Base-by-base conservation (phyloP, 1,284 basidiomycete species). In the Sporisorium graminicola region DNA sequence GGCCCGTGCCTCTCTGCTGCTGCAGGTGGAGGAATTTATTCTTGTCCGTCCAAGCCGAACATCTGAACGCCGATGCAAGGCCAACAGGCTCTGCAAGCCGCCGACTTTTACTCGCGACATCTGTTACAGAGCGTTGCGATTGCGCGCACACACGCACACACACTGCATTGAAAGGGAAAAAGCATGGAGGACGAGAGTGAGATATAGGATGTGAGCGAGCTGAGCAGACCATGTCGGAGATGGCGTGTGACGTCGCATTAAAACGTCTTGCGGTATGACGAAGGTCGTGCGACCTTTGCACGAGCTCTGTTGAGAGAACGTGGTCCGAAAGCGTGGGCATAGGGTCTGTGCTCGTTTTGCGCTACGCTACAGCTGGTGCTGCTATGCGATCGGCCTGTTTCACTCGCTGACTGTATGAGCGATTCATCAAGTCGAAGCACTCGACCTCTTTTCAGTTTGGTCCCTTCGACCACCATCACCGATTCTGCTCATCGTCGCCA, bases 1-100 rank as follows among this genome's bases (percentile, higher is more conserved):
- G 49, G 49, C 20, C 29, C 49, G 49, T 50, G 49, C 49, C 29
- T 31, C 49, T 20, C 20, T 13, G 16, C 27, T 49, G 27, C 27
- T 27, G 27, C 24, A 49, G 27, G 49, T 50, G 49, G 49, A 50
- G 49, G 29, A 31, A n/a, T n/a, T n/a, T n/a, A n/a, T n/a, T n/a
- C n/a, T n/a, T n/a, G n/a, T n/a, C n/a, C n/a, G n/a, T n/a, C n/a
- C n/a, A 50, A 29, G 18, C 27, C 47, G 27, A n/a, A n/a, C 46
- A 7, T 47, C 10, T 9, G 37, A 40, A 14, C 3, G 37, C 18
- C 37, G 14, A 35, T 35, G 35, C 35, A n/a, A 40, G 37, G 37
- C 37, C n/a, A n/a, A 40, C 37, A 40, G 37, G 8, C 14, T 35
- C 35, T 35, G 35, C 35, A 35, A 35, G n/a, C n/a, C n/a, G n/a